A percentile compares a stretch with the other conserved stretches of the same genome.
Evolutionary conservation across 257 asterid species (phyloP).

Genomic region (Fraxinus cuspidata): DNA sequence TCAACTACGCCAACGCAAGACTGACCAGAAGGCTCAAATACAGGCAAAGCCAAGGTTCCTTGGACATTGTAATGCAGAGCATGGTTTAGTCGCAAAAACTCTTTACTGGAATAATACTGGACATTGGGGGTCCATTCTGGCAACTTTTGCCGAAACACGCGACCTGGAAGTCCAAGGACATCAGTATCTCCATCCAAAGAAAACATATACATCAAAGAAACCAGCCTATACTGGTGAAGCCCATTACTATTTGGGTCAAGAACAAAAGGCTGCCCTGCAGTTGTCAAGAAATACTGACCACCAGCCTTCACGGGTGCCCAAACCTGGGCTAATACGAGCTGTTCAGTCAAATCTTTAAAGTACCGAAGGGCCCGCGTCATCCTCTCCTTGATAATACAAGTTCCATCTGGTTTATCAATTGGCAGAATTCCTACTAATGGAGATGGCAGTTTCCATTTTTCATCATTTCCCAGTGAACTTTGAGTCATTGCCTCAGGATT

Average conservation of each 20-base stretch:
- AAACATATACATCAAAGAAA: conserved; percentile 71
- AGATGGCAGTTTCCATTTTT: conserved; percentile 50
- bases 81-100: conserved; percentile 76
- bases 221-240: conserved; percentile 86
- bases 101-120: conserved; percentile 89
- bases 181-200: conserved; percentile 71
- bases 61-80: conserved; percentile 76
- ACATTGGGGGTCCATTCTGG: conserved; percentile 99
- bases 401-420: conserved; percentile 56
- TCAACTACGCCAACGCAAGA: conserved; percentile 83
- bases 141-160: conserved; percentile 70
- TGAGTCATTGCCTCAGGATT: conserved; percentile 49
- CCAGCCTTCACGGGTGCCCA: conserved; percentile 93
- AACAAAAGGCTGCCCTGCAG: conserved; percentile 88
- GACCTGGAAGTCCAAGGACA: conserved; percentile 81
- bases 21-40: conserved; percentile 88
- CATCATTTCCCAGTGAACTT: conserved; percentile 42
- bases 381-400: conserved; percentile 82
- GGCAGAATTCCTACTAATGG: conserved; percentile 55
- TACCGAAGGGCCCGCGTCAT: conserved; percentile 85
- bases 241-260: conserved; percentile 78
- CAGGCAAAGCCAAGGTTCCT: conserved; percentile 93
- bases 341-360: conserved; percentile 79
- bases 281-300: conserved; percentile 73
- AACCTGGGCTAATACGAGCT: conserved; percentile 84